A percentile compares a stretch with the other conserved stretches of the same genome.
Evolutionary conservation across 345 rosid species (phyloP).

Genomic region (Linum tenue): DNA sequence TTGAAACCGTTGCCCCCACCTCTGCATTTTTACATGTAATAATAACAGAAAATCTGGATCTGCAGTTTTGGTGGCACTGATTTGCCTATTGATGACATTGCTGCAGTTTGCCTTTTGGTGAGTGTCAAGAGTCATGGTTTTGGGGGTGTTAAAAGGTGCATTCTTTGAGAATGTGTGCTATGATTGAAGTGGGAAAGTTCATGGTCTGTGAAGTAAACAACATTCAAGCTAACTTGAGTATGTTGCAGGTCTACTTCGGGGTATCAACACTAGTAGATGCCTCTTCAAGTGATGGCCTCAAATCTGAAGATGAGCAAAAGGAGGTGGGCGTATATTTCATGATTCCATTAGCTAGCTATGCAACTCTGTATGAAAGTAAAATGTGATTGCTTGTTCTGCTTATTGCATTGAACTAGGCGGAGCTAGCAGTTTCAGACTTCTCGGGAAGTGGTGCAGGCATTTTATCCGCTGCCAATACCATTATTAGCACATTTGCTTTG

Average conservation of each 20-base stretch:
- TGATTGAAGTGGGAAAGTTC: not conserved
- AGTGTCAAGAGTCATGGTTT: conserved; percentile 10
- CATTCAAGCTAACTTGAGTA: not conserved
- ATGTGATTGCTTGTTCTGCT: conserved; percentile 3
- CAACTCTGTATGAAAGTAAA: not conserved
- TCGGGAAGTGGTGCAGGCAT: conserved; percentile 81
- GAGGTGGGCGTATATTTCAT: conserved; percentile 42
- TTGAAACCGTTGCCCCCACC: not conserved
- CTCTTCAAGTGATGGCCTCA: conserved; percentile 48
- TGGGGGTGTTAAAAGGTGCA: not conserved
- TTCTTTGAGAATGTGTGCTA: not conserved
- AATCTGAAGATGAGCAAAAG: conserved; percentile 84
- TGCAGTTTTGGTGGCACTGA: conserved; percentile 84
- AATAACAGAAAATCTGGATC: conserved; percentile 13
- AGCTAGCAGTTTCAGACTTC: conserved; percentile 81
- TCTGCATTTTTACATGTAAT: conserved; percentile 2
- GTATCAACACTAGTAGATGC: conserved; percentile 80
- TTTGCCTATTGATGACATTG: conserved; percentile 90
- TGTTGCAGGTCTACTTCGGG: conserved; percentile 73
- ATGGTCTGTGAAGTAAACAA: conserved; percentile 3
- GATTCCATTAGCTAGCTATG: not conserved
- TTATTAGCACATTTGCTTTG: conserved; percentile 67
- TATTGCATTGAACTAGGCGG: conserved; percentile 46
- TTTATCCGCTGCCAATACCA: conserved; percentile 68
- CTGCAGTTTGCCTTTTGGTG: conserved; percentile 95